Conservation (phyloP, 805 yeast species). For the Candida coleopterorum region DNA sequence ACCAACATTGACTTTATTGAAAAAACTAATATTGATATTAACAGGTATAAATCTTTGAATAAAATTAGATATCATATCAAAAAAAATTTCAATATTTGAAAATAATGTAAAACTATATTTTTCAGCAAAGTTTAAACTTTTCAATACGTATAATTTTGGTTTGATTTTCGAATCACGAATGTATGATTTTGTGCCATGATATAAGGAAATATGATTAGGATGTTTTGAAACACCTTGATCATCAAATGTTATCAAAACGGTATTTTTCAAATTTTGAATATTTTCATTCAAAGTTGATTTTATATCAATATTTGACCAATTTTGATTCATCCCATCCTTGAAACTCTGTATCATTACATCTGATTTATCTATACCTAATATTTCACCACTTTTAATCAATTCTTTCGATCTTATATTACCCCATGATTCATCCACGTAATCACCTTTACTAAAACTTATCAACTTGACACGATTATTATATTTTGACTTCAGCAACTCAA, state of each 20-base stretch:
- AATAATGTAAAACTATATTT: slow-evolving; percentile 48
- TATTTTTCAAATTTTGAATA: slow-evolving; percentile 12
- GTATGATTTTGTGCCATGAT: slow-evolving; percentile 43
- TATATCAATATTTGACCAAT: slow-evolving; percentile 56
- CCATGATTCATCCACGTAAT: slow-evolving; percentile 56
- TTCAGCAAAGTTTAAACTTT: slow-evolving; percentile 33
- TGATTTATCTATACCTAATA: slow-evolving; percentile 44
- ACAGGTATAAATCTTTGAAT: slow-evolving; percentile 27
- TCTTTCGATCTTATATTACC: slow-evolving; percentile 65
- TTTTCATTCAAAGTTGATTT: slow-evolving; percentile 28
- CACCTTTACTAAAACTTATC: slow-evolving; percentile 74
- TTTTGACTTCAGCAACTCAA: slow-evolving; percentile 43
- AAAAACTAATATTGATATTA: slow-evolving; percentile 33
- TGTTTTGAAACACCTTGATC: slow-evolving; percentile 77
- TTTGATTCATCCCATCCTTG: slow-evolving; percentile 61
- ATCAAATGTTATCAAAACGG: slow-evolving; percentile 72
- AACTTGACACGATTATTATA: slow-evolving; percentile 51
- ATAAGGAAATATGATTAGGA: slow-evolving; percentile 74
- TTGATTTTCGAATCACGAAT: slow-evolving; percentile 13
- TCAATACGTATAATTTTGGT: slow-evolving; percentile 25
- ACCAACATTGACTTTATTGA: slow-evolving; percentile 13
- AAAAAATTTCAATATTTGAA: slow-evolving; percentile 38
- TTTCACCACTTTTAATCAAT: slow-evolving; percentile 47
- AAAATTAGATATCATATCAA: slow-evolving; percentile 31
- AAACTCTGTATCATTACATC: slow-evolving; percentile 44